Evolutionary conservation across 164 flowering plant species (phyloP).

Genomic region (Warburgia ugandensis): DNA sequence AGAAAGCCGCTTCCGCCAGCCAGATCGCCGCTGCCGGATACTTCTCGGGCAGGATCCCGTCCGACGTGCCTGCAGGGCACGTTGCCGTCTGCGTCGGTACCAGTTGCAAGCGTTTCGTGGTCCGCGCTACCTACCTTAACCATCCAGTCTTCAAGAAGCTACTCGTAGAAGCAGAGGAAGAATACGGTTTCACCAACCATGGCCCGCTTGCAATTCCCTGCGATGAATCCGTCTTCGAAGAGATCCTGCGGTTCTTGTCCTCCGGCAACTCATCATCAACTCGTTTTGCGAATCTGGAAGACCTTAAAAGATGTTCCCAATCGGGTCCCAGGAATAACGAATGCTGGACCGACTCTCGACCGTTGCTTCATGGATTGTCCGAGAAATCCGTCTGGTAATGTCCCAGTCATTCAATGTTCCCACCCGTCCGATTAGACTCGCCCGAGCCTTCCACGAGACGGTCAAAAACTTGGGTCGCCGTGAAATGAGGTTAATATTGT

Average conservation of each 20-base stretch:
- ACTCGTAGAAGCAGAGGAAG: constrained; percentile 66
- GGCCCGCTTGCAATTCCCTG: constrained; percentile 83
- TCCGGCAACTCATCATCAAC: constrained; percentile 32
- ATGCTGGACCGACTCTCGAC: constrained; percentile 57
- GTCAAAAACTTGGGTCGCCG: background rate
- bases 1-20: constrained; percentile 39
- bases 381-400: constrained; percentile 24
- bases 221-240: constrained; percentile 73
- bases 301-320: constrained; percentile 46
- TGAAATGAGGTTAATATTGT: background rate
- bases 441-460: constrained; percentile 1
- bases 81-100: constrained; percentile 70
- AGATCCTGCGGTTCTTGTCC: constrained; percentile 46
- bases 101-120: constrained; percentile 50
- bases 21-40: constrained; percentile 18
- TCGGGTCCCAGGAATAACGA: constrained; percentile 29
- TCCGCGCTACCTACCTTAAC: constrained; percentile 72
- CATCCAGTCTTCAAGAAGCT: constrained; percentile 70
- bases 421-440: constrained; percentile 3
- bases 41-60: constrained; percentile 26
- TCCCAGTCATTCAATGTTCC: background rate
- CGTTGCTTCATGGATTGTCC: constrained; percentile 38
- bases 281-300: constrained; percentile 38
- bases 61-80: constrained; percentile 73
- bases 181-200: constrained; percentile 56